Conservation (phyloP, 2,329 filamentous ascomycete genomes). For the Chaetomiaceae sp. region DNA sequence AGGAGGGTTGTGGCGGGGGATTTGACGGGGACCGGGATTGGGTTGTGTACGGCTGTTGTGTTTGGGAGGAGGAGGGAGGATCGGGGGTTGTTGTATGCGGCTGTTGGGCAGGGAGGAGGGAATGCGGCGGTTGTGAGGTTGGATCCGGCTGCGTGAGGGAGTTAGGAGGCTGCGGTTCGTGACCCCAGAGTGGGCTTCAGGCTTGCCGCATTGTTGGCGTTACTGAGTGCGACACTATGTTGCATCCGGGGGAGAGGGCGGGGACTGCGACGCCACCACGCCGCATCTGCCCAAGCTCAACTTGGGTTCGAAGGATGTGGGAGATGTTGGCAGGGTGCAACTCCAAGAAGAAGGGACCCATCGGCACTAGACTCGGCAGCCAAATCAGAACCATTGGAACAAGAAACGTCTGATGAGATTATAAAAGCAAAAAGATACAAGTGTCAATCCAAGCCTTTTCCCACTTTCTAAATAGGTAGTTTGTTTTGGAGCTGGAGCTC, state of each 20-base stretch:
- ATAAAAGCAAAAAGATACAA: constrained; percentile 26
- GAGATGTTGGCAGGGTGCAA: no score
- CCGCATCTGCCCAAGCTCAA: no score
- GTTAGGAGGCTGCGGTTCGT: no score
- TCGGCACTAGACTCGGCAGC: no score
- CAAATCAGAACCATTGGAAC: constrained; percentile 43
- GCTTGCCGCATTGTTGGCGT: no score
- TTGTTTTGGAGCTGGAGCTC: not conserved
- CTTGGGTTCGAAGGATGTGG: no score
- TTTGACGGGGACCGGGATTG: not conserved
- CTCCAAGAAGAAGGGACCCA: no score
- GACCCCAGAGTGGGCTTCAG: no score
- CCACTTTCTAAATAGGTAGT: not conserved
- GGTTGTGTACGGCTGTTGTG: not conserved
- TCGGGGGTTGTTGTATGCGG: constrained; percentile 5
- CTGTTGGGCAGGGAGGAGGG: constrained; percentile 2
- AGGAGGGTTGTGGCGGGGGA: constrained; percentile 3
- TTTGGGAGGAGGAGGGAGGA: constrained; percentile 9
- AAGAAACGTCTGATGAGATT: constrained; percentile 63
- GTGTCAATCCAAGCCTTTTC: not conserved
- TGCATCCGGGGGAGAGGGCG: no score
- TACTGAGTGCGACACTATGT: no score
- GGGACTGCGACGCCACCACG: no score
- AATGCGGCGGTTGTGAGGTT: constrained; percentile 4
- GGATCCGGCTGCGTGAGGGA: not conserved